phyloP scores from a whole-genome alignment of 2,329 filamentous ascomycete genomes.

The Pseudogymnoascus sp. region DNA sequence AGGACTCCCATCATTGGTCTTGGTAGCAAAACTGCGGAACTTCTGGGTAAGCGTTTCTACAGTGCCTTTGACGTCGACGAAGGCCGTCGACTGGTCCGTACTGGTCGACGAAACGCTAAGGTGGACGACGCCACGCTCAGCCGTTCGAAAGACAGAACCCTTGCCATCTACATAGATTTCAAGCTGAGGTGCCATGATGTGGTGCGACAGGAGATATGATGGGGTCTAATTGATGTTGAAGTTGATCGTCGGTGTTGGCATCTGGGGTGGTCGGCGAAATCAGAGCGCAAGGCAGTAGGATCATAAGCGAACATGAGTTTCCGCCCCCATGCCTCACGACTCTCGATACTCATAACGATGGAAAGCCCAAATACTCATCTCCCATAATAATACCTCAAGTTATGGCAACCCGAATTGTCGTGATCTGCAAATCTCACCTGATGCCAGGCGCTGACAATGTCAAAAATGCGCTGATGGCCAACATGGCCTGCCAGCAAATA shows the following conservation, averaged over 20 bases:
- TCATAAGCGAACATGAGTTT: conserved; percentile 1
- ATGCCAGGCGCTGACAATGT: conserved; percentile 11
- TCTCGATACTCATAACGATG: background rate
- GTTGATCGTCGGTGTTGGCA: background rate
- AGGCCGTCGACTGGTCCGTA: background rate
- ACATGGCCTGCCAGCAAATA: conserved; percentile 13
- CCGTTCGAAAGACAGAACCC: conserved; percentile 17
- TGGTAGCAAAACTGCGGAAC: conserved; percentile 15
- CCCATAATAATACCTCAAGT: background rate
- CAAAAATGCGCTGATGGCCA: conserved; percentile 14
- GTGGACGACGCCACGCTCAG: conserved; percentile 18
- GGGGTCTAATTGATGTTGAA: background rate
- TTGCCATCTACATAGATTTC: conserved; percentile 18
- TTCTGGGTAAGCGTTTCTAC: conserved; percentile 12
- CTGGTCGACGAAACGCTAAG: conserved; percentile 11
- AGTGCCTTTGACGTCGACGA: conserved; percentile 10
- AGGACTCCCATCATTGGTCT: conserved; percentile 16
- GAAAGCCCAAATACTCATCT: background rate
- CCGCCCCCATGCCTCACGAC: background rate
- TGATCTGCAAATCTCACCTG: conserved; percentile 10
- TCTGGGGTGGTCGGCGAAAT: background rate
- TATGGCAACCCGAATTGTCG: conserved; percentile 11
- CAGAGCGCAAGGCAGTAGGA: background rate
- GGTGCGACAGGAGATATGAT: background rate
- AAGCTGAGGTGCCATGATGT: conserved; percentile 14